Conservation (phyloP, 306 rosid genomes). For the Trifolium subterraneum region DNA sequence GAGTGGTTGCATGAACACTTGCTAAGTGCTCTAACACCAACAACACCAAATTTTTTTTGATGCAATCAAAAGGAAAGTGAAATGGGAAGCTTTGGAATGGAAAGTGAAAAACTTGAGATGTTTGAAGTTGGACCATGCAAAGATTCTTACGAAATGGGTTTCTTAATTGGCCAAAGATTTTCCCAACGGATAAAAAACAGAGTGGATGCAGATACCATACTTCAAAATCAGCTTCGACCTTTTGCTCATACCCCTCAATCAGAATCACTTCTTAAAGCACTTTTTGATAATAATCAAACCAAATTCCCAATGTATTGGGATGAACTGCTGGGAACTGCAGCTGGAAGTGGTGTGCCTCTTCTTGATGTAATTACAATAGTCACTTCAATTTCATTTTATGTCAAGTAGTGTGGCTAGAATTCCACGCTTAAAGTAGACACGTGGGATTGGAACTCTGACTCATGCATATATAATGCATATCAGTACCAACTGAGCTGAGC, state of each 20-base stretch:
- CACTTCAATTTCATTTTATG: background rate
- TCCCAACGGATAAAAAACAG: slow-evolving; percentile 59
- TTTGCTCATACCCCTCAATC: slow-evolving; percentile 63
- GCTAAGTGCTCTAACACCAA: background rate
- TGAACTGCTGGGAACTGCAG: slow-evolving; percentile 70
- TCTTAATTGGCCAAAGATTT: slow-evolving; percentile 69
- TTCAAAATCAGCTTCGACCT: slow-evolving; percentile 69
- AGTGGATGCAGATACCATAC: slow-evolving; percentile 59
- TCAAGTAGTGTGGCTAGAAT: no score
- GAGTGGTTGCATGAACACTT: no score
- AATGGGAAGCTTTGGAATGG: slow-evolving; percentile 23
- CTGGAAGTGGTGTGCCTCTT: slow-evolving; percentile 72
- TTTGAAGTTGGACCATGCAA: slow-evolving; percentile 61
- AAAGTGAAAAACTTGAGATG: slow-evolving; percentile 47
- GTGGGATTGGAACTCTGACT: no score
- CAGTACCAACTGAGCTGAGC: no score
- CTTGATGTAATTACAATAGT: slow-evolving; percentile 58
- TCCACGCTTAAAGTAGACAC: no score
- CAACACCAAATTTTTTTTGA: background rate
- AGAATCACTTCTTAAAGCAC: slow-evolving; percentile 59
- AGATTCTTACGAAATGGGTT: slow-evolving; percentile 60
- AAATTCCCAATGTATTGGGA: slow-evolving; percentile 77
- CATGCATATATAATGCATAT: no score
- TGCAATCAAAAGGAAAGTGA: background rate
- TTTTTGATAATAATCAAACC: slow-evolving; percentile 50